phyloP scores from a whole-genome alignment of 169 alveolate species.

The Fabrea salina region DNA sequence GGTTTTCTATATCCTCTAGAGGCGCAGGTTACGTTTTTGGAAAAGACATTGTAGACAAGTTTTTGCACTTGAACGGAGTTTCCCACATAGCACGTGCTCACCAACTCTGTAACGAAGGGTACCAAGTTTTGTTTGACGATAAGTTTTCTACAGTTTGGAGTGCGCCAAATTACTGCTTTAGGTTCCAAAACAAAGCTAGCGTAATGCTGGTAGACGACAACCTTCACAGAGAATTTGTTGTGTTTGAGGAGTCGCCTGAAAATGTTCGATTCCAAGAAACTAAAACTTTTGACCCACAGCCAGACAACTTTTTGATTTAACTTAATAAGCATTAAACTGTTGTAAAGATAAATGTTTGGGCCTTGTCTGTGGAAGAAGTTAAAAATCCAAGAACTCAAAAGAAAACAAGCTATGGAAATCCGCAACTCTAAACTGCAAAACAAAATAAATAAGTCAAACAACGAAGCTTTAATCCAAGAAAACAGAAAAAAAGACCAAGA shows the following conservation, averaged over 20 bases:
- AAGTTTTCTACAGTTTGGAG: constrained; percentile 82
- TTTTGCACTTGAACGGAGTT: constrained; percentile 64
- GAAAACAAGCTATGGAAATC: too few relatives aligned
- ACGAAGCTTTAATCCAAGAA: too few relatives aligned
- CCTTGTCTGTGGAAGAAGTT: too few relatives aligned
- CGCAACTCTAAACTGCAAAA: too few relatives aligned
- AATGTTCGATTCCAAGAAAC: neutral
- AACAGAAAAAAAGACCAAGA: too few relatives aligned
- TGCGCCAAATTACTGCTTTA: constrained; percentile 83
- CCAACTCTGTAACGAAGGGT: constrained; percentile 81
- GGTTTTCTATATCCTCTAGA: constrained; percentile 69
- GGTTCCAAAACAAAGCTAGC: constrained; percentile 48
- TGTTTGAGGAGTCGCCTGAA: constrained; percentile 29
- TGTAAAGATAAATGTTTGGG: too few relatives aligned
- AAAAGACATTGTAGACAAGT: constrained; percentile 65
- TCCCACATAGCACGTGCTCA: constrained; percentile 77
- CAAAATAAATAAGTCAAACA: too few relatives aligned
- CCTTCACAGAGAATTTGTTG: constrained; percentile 11
- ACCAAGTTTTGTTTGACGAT: constrained; percentile 63
- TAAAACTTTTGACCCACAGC: constrained; percentile 22
- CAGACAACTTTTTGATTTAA: constrained; percentile 34
- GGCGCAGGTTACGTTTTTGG: constrained; percentile 89
- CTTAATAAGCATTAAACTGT: neutral
- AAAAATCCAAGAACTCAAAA: too few relatives aligned
- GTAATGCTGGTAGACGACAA: constrained; percentile 29